Evolutionary conservation across 148 eudicot genomes (phyloP), one percentile per base, ranked within the genome.

Genomic region (Rheum nobile): DNA sequence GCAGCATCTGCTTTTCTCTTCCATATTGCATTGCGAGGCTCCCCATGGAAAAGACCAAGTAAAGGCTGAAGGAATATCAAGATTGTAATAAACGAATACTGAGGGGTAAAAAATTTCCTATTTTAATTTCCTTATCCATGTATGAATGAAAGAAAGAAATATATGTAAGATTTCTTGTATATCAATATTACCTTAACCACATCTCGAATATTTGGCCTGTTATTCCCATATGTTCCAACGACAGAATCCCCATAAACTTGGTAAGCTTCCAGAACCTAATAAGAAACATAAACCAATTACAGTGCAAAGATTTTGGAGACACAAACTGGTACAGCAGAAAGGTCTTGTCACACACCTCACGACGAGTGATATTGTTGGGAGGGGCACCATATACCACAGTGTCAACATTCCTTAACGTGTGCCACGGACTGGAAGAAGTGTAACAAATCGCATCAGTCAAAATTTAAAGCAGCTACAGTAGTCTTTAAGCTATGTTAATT

Each of bases 1-100:
- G 97, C 96, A 77, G 92, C 85, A 82, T 96, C 96, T 65, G 85
- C 92, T 79, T 86, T 89, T 78, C 99, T 94, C 82, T 90, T 96
- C 96, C 94, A 92, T 22, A 90, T 71, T 61, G 88, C 84, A 82
- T 90, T 92, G 82, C 97, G 86, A 74, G 97, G 97, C 72, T 82
- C 90, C 9, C 88, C 80, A 81, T 92, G 88, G 78, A 96, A 95
- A 68, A 96, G 87, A 41, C 87, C 86, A 72, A 90, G 80, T 77
- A 90, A 44, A 80, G 99, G 99, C 97, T 95, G 90, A 78, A 80
- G 35, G 39, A 2, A 75, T 22, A 26, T 47, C 57, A 31, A 54
- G 71, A 71, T 71, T 22, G 5, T 47, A 44, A 77, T 47, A 67
- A 61, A 63, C 16, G 69, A 63, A 12, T 63, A 1, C 1, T 22